Evolutionary conservation across 805 yeast genomes (phyloP), one percentile per base, ranked within the genome.

Genomic region (Candida ovalis): DNA sequence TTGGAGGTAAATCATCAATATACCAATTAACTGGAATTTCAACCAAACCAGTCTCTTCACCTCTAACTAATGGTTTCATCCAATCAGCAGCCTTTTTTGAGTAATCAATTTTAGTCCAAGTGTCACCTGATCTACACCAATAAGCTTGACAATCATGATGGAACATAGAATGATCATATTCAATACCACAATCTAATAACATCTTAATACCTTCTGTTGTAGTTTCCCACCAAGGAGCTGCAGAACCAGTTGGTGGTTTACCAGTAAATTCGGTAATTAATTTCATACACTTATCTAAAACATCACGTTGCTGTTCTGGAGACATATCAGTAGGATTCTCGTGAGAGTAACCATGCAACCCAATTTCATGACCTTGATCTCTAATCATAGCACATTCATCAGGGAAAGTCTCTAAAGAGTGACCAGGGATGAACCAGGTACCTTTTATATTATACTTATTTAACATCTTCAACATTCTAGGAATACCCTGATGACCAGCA

Each of bases 201-300:
- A 68, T 60, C 42, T 67, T 59, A 12, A 63, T 68, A 15, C 68
- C 67, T 33, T 66, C 68, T 24, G 53, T 58, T 3, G 68, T 60
- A 15, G 70, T 67, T 47, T 67, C 70, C 71, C 71, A 68, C 69
- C 69, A 68, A 12, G 72, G 72, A 24, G 72, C 71, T 33, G 64
- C 69, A 21, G 61, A 57, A 3, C 72, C 72, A 17, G 52, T 60
- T 18, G 71, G 71, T 10, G 69, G 69, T 47, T 63, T 64, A 7
- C 71, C 72, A 40, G 60, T 50, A 43, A 68, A 67, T 23, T 68
- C 66, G 6, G 68, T 64, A 18, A 68, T 52, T 30, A 67, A 49
- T 49, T 55, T 58, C 52, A 58, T 65, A 4, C 69, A 60, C 40
- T 68, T 59, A 50, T 63, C 69, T 13, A 68, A 53, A 17, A 68